Conservation (phyloP, 352 stramenopile genomes). For the Globisporangium okanoganense region DNA sequence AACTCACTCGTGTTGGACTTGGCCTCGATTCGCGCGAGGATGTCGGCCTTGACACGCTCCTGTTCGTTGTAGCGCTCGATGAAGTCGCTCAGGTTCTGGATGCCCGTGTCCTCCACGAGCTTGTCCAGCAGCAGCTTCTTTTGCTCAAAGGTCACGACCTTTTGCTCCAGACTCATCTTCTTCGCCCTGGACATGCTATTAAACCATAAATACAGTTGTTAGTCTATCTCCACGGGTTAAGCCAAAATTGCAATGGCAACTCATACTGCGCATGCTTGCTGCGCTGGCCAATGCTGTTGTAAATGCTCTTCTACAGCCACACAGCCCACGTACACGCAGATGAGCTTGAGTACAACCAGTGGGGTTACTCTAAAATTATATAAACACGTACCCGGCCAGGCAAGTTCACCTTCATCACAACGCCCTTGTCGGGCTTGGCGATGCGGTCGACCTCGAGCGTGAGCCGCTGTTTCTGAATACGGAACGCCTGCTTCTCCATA, state of each 20-base stretch:
- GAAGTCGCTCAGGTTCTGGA: slow-evolving; percentile 57
- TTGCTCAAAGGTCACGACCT: slow-evolving; percentile 65
- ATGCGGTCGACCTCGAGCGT: slow-evolving; percentile 47
- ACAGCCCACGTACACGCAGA: too few relatives aligned
- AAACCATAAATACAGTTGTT: neutral
- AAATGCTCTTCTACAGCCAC: slow-evolving; percentile 23
- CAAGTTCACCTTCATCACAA: slow-evolving; percentile 28
- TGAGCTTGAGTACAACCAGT: neutral
- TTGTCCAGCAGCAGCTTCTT: slow-evolving; percentile 63
- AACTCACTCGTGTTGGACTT: slow-evolving; percentile 44
- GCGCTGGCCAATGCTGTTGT: slow-evolving; percentile 33
- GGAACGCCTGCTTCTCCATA: slow-evolving; percentile 38
- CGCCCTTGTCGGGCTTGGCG: slow-evolving; percentile 31
- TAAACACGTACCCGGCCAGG: slow-evolving; percentile 18
- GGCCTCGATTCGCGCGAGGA: slow-evolving; percentile 49
- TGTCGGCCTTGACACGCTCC: slow-evolving; percentile 42
- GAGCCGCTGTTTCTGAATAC: slow-evolving; percentile 43
- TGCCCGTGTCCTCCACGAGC: slow-evolving; percentile 44
- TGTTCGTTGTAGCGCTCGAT: slow-evolving; percentile 61
- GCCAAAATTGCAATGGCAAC: neutral
- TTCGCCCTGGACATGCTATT: slow-evolving; percentile 36
- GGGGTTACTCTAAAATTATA: neutral
- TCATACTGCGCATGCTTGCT: slow-evolving; percentile 34
- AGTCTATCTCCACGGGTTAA: neutral
- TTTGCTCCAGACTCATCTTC: slow-evolving; percentile 54